A percentile compares a stretch with the other conserved stretches of the same genome.
Conservation (phyloP, 352 stramenopile species). For the Peronospora destructor region DNA sequence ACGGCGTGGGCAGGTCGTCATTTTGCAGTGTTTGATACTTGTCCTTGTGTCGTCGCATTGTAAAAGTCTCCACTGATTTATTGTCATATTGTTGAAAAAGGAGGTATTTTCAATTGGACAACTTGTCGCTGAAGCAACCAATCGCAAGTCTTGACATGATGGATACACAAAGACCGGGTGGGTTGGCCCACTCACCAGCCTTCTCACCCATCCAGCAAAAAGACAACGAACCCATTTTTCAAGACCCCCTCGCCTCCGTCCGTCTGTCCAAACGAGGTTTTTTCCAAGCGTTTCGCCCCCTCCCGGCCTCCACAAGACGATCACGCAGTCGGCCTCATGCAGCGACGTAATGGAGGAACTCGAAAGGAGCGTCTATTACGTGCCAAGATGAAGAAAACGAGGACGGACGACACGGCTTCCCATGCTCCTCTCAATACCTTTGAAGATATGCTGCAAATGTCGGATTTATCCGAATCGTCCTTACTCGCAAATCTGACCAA, state of each 20-base stretch:
- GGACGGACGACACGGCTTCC: slow-evolving; percentile 55
- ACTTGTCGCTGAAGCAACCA: background rate
- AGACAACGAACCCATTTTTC: too few relatives aligned
- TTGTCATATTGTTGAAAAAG: slow-evolving; percentile 11
- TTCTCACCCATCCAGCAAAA: too few relatives aligned
- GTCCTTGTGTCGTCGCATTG: slow-evolving; percentile 10
- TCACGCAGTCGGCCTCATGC: slow-evolving; percentile 29
- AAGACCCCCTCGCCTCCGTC: too few relatives aligned
- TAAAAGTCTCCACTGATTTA: slow-evolving; percentile 6
- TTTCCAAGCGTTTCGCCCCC: slow-evolving; percentile 17
- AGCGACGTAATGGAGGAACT: slow-evolving; percentile 41
- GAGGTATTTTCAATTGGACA: background rate
- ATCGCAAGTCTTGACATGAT: background rate
- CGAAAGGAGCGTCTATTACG: slow-evolving; percentile 82
- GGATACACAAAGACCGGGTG: too few relatives aligned
- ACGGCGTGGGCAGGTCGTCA: too few relatives aligned
- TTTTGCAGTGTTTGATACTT: too few relatives aligned
- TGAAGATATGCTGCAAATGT: slow-evolving; percentile 88
- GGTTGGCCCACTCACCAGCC: too few relatives aligned
- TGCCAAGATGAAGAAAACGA: slow-evolving; percentile 86
- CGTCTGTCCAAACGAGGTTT: background rate
- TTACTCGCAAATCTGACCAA: slow-evolving; percentile 83
- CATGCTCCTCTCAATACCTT: slow-evolving; percentile 41
- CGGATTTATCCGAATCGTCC: slow-evolving; percentile 83
- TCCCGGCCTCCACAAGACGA: slow-evolving; percentile 2